Evolutionary conservation across 2,329 filamentous ascomycete genomes (phyloP).

Genomic region (Thermomyces lanuginosus): DNA sequence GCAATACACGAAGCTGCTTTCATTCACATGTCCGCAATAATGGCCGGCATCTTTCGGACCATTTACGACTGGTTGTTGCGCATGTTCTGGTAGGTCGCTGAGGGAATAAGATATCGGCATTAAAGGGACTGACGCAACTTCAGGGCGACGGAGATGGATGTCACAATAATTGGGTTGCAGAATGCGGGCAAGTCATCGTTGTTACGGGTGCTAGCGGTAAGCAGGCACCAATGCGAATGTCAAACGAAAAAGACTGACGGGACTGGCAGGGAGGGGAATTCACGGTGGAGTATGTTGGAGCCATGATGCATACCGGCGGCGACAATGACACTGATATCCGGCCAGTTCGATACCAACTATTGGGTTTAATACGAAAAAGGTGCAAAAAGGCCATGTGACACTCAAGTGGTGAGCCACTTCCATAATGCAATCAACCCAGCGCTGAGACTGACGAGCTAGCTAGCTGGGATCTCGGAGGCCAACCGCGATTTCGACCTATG

Average conservation of each 20-base stretch:
- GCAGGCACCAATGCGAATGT: slow-evolving; percentile 25
- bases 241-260: slow-evolving; percentile 18
- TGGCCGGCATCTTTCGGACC: slow-evolving; percentile 83
- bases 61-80: slow-evolving; percentile 97
- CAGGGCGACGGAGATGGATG: slow-evolving; percentile 98
- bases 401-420: slow-evolving; percentile 57
- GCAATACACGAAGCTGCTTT: too few relatives aligned
- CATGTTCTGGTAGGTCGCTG: slow-evolving; percentile 70
- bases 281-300: slow-evolving; percentile 74
- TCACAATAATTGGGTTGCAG: slow-evolving; percentile 96
- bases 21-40: too few relatives aligned
- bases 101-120: slow-evolving; percentile 6
- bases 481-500: slow-evolving; percentile 94
- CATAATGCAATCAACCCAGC: slow-evolving; percentile 4
- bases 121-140: slow-evolving; percentile 8
- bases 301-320: slow-evolving; percentile 2
- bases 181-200: slow-evolving; percentile 97
- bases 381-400: slow-evolving; percentile 95
- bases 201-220: slow-evolving; percentile 83
- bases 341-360: slow-evolving; percentile 91
- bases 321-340: slow-evolving; percentile 5
- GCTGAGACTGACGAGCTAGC: too few relatives aligned
- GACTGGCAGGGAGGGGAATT: slow-evolving; percentile 76
- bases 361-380: slow-evolving; percentile 97
- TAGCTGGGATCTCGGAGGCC: slow-evolving; percentile 90